Evolutionary conservation across 495 filamentous ascomycete species (phyloP), one percentile per base, ranked within the genome.

Genomic region (Hypoxylon perforatum): DNA sequence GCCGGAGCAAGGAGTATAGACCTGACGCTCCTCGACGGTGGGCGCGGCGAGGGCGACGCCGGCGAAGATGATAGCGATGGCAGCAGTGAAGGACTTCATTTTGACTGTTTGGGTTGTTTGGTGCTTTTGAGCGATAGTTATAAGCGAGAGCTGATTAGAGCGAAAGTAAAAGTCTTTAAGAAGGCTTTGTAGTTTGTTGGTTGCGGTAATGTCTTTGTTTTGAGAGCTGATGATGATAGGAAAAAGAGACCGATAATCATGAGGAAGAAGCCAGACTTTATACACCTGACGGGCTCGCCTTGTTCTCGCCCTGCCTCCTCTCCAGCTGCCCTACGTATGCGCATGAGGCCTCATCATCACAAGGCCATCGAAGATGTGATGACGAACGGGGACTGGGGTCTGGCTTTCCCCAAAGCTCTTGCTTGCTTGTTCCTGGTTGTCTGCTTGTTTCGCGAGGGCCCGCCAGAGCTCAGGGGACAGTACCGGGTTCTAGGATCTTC

Each of bases 1-100:
- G 4, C 79, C 79, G 2, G 71, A 59, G 75, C 79, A 81, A 0
- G 79, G 61, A 7, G 42, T 53, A 58, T 77, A 81, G 17, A 67
- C 47, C 69, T 80, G 74, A 42, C 78, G 77, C 42, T 62, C 39
- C 47, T 62, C 58, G 15, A 70, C 57, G 22, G 68, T 60, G 17
- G 71, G 49, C 14, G 66, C 65, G 41, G 63, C 48, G 46, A 68
- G 38, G 58, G 71, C 71, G 48, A 57, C 57, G 65, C 62, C 64
- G 52, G 65, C 54, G 35, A 66, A 48, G 65, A 64, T 23, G 50
- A 45, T 30, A 28, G 55, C 28, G 19, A 55, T 15, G 46, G 56
- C 35, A 12, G 71, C 51, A 15, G 63, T 50, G 46, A 56, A 51
- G 52, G 70, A 68, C 69, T 75, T 49, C 73, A 75, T 75, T 47